Evolutionary conservation across 768 basidiomycete genomes (phyloP).

Genomic region (Pisolithus marmoratus): DNA sequence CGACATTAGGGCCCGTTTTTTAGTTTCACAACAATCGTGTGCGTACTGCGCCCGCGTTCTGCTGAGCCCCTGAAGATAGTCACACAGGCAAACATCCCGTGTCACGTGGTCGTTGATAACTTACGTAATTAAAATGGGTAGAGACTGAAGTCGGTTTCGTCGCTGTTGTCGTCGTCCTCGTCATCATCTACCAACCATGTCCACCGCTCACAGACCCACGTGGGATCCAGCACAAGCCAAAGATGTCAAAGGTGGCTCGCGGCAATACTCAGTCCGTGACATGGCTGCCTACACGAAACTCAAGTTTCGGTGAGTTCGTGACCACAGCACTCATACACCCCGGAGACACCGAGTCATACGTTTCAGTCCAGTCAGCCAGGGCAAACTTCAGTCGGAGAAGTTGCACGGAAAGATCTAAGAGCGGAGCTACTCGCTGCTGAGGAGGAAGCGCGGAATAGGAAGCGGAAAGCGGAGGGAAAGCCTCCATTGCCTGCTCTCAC

Average conservation of each 20-base stretch:
- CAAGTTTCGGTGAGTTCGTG: conserved; percentile 76
- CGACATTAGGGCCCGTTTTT: too few relatives aligned
- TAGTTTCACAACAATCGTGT: too few relatives aligned
- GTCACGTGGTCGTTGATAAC: too few relatives aligned
- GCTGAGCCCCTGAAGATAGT: too few relatives aligned
- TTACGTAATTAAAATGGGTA: too few relatives aligned
- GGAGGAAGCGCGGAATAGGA: conserved; percentile 81
- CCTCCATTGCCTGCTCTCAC: conserved; percentile 32
- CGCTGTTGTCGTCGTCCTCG: background rate
- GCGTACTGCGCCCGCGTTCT: too few relatives aligned
- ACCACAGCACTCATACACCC: background rate
- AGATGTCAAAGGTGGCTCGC: conserved; percentile 87
- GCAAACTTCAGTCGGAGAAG: conserved; percentile 76
- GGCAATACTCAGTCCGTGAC: conserved; percentile 89
- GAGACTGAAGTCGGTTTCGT: too few relatives aligned
- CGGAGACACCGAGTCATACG: too few relatives aligned
- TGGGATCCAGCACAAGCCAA: conserved; percentile 96
- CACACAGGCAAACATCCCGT: too few relatives aligned
- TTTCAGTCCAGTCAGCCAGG: conserved; percentile 64
- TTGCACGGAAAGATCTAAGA: conserved; percentile 73
- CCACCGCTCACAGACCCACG: conserved; percentile 90
- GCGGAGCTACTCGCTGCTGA: conserved; percentile 83
- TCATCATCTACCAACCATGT: conserved; percentile 43
- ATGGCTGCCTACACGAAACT: conserved; percentile 96
- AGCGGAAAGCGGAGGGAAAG: conserved; percentile 82